Evolutionary conservation across 139 green algal genomes (phyloP).

Genomic region (Haematococcus lacustris): DNA sequence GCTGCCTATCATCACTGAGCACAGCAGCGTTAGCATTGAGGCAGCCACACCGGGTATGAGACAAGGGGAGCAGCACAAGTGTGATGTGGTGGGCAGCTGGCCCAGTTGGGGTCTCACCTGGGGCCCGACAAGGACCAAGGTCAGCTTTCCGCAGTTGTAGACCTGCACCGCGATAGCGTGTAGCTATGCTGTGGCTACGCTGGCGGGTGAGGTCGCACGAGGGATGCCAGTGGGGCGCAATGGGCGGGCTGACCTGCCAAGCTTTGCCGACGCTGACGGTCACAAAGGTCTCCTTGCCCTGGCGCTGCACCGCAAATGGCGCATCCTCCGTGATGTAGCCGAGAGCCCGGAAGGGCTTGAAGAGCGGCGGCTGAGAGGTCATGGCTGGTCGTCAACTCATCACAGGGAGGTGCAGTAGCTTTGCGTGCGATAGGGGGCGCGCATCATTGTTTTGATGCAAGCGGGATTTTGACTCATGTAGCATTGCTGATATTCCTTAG

Average conservation of each 20-base stretch:
- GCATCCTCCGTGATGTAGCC: conserved; percentile 85
- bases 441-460: too few relatives aligned
- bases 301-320: conserved; percentile 73
- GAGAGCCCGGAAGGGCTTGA: conserved; percentile 78
- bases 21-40: not conserved
- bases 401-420: too few relatives aligned
- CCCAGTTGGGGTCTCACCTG: conserved; percentile 76
- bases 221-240: conserved; percentile 71
- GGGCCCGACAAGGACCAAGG: conserved; percentile 70
- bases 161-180: conserved; percentile 53
- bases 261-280: conserved; percentile 83
- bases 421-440: too few relatives aligned
- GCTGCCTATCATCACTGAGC: too few relatives aligned
- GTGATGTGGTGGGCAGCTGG: too few relatives aligned
- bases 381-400: too few relatives aligned
- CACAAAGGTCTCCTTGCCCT: conserved; percentile 73
- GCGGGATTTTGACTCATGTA: too few relatives aligned
- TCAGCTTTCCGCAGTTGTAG: conserved; percentile 81
- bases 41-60: not conserved
- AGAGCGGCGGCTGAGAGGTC: conserved; percentile 52
- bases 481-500: too few relatives aligned
- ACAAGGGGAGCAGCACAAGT: too few relatives aligned
- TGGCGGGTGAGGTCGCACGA: conserved; percentile 76
- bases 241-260: conserved; percentile 82
- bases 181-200: conserved; percentile 89